Conservation (phyloP, 75 land plant species). For the Cunninghamia lanceolata region DNA sequence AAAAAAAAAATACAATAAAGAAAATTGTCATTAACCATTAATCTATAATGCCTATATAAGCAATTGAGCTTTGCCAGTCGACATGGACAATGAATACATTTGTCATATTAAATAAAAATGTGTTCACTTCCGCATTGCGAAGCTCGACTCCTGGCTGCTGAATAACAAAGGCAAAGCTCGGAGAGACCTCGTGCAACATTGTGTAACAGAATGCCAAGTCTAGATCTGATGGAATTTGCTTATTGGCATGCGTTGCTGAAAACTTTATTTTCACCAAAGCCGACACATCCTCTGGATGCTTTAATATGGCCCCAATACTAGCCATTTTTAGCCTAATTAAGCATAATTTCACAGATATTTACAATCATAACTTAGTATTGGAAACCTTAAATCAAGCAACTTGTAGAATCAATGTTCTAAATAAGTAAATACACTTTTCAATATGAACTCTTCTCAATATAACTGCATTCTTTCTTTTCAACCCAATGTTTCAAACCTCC, state of each 20-base stretch:
- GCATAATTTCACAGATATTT: background rate
- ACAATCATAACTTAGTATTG: too few species aligned
- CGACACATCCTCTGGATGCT: slow-evolving; percentile 76
- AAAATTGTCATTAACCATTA: background rate
- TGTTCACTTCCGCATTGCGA: slow-evolving; percentile 64
- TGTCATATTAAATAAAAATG: background rate
- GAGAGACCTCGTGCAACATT: slow-evolving; percentile 80
- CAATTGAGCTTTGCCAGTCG: too few species aligned
- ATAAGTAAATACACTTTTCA: too few species aligned
- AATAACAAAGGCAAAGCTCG: slow-evolving; percentile 90
- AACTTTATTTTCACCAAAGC: slow-evolving; percentile 73
- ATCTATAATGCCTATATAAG: background rate
- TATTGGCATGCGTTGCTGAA: slow-evolving; percentile 45
- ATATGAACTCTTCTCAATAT: too few species aligned
- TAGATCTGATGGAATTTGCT: slow-evolving; percentile 74
- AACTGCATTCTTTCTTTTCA: too few species aligned
- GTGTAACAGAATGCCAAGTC: slow-evolving; percentile 80
- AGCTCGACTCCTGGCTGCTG: slow-evolving; percentile 82
- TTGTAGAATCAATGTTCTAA: too few species aligned
- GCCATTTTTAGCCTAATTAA: slow-evolving; percentile 40
- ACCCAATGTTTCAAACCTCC: too few species aligned
- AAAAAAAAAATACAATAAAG: background rate
- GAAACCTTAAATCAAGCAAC: too few species aligned
- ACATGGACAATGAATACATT: background rate
- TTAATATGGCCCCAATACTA: slow-evolving; percentile 52